Base-by-base conservation (phyloP, 2,329 filamentous ascomycete species). In the Periconia macrospinosa region DNA sequence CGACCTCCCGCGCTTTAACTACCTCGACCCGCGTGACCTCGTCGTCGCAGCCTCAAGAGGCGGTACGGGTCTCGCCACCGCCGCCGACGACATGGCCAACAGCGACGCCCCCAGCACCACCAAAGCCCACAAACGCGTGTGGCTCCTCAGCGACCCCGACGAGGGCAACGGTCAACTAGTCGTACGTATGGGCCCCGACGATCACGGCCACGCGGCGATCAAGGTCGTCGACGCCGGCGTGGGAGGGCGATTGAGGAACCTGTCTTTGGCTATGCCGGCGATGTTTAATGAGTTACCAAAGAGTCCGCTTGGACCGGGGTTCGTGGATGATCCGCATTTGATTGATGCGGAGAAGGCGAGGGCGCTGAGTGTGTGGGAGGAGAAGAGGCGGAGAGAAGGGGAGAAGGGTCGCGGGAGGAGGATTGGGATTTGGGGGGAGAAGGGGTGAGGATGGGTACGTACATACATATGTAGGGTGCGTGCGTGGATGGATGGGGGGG, bases 1-100 rank as follows among this genome's bases (percentile, higher is more conserved):
- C 15, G 30, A 11, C 3, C 56, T 71, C 18, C 56, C 62, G 11
- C 53, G 56, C 41, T 71, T 68, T 52, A 64, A 69, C 45, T 68
- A 69, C 49, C 61, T 69, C 10, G 67, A 71, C 57, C 63, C 65
- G 2, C 54, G 61, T 13, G 62, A 66, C 50, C 57, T 70, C n/a
- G 62, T 70, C 46, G 55, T 69, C 27, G 66, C 65, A 2, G 66
- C 63, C 10, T 61, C 54, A 7, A 44, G 65, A 6, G 68, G 66
- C 2, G 62, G 61, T 1, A 52, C 40, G 1, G 55, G 57, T 6
- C 57, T 69, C 23, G 63, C 65, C 15, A 30, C 49, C 1, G 65
- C 63, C 6, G 63, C 58, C 0, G 65, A 67, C 30, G 51, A 47
- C 6, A 50, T 64, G 52, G 51, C 55, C 41, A 49, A 58, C 37